Percentiles rank a stretch among this genome's conserved stretches.
Evolutionary conservation across 202 grass and related monocot genomes (phyloP).

Genomic region (Bolboschoenoplectus hybrid): DNA sequence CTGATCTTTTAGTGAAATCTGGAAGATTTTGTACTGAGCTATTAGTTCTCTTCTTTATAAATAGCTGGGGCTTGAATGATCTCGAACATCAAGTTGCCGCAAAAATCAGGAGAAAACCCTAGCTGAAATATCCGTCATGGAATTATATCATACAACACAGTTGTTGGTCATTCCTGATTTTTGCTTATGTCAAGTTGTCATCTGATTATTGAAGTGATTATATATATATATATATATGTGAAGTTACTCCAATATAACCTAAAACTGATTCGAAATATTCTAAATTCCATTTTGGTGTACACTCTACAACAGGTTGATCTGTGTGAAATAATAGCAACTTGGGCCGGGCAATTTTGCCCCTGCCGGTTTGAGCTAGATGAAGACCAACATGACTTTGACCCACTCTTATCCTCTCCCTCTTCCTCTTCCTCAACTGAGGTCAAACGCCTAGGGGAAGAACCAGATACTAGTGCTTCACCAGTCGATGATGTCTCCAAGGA

Average conservation of each 20-base stretch:
- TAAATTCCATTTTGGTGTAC: background rate
- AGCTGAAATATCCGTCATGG: background rate
- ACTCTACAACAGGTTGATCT: slow-evolving; percentile 57
- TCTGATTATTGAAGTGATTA: background rate
- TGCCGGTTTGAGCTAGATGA: slow-evolving; percentile 83
- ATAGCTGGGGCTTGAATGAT: background rate
- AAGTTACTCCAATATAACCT: background rate
- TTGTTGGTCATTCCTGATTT: background rate
- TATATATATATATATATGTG: background rate
- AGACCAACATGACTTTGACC: slow-evolving; percentile 23
- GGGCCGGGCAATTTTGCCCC: slow-evolving; percentile 84
- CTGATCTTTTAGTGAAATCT: background rate
- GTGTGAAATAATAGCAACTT: slow-evolving; percentile 60
- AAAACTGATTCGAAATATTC: background rate
- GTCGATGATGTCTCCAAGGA: slow-evolving; percentile 39
- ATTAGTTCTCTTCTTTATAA: background rate
- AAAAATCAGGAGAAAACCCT: background rate
- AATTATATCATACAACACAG: background rate
- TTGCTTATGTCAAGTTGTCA: background rate
- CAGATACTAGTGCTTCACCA: background rate
- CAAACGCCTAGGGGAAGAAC: slow-evolving; percentile 51
- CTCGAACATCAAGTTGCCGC: background rate
- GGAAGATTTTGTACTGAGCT: background rate
- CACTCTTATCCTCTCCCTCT: slow-evolving; percentile 28
- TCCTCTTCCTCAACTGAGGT: slow-evolving; percentile 46